Evolutionary conservation across 2,329 filamentous ascomycete species (phyloP).

Genomic region (Emmonsiellopsis sp.): DNA sequence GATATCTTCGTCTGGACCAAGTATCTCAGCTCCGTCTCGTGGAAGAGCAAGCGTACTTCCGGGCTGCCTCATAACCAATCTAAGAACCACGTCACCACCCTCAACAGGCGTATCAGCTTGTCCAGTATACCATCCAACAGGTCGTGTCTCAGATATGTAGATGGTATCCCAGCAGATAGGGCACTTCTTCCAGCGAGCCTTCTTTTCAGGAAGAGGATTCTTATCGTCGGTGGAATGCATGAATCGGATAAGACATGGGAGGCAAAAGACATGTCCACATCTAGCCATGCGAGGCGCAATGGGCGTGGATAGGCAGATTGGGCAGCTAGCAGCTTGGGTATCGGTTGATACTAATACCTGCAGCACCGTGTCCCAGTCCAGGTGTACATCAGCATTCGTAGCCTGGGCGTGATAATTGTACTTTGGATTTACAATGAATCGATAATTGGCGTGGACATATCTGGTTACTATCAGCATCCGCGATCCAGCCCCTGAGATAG

Average conservation of each 20-base stretch:
- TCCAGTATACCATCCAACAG: constrained; percentile 83
- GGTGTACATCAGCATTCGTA: constrained; percentile 73
- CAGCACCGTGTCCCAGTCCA: constrained; percentile 84
- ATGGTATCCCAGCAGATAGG: constrained; percentile 91
- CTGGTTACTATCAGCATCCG: constrained; percentile 29
- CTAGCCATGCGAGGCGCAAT: constrained; percentile 94
- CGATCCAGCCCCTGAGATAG: background rate
- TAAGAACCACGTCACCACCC: constrained; percentile 80
- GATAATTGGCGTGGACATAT: constrained; percentile 93
- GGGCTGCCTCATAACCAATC: constrained; percentile 71
- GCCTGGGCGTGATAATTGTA: constrained; percentile 73
- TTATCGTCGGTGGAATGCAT: constrained; percentile 78
- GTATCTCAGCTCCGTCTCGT: constrained; percentile 51
- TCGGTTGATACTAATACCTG: constrained; percentile 86
- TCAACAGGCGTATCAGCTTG: constrained; percentile 66
- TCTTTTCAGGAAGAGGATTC: constrained; percentile 54
- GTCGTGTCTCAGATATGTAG: constrained; percentile 82
- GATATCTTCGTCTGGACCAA: constrained; percentile 63
- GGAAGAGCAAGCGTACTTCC: constrained; percentile 82
- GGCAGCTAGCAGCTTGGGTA: constrained; percentile 81
- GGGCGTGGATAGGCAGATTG: constrained; percentile 87
- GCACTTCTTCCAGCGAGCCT: constrained; percentile 82
- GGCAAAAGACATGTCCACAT: constrained; percentile 94
- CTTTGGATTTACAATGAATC: constrained; percentile 83
- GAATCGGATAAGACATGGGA: constrained; percentile 86